These are phyloP conservation scores for Paraphoma chrysanthemicola DNA, from an alignment of 2,329 filamentous ascomycete genomes.

Conservation along the genomic window DNA sequence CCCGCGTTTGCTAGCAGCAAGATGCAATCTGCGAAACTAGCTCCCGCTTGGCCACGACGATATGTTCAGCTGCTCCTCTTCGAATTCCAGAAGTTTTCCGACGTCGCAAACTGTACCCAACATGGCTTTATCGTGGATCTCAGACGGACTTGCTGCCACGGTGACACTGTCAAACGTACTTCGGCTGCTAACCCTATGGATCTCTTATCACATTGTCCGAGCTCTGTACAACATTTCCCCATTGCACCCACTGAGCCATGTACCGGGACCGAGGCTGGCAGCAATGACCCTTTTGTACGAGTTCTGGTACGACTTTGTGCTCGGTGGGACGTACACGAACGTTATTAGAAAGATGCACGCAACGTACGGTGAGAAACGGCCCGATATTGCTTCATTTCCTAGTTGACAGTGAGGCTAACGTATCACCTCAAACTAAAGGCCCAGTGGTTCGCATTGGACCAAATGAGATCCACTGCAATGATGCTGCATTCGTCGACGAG, in stretches of 20 bases:
- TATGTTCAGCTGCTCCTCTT: neutral
- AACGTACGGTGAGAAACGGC: slow-evolving; percentile 9
- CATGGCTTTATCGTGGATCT: neutral
- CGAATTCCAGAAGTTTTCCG: neutral
- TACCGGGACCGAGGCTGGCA: slow-evolving; percentile 16
- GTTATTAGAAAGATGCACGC: slow-evolving; percentile 16
- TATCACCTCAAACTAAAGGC: neutral
- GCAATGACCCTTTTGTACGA: slow-evolving; percentile 14
- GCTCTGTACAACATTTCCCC: slow-evolving; percentile 13
- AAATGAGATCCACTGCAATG: slow-evolving; percentile 23
- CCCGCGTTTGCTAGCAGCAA: neutral
- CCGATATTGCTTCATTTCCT: neutral
- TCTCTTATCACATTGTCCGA: slow-evolving; percentile 5
- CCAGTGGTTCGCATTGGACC: slow-evolving; percentile 27
- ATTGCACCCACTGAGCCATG: slow-evolving; percentile 6
- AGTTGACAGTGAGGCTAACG: neutral
- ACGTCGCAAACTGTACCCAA: neutral
- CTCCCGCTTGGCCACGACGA: no score
- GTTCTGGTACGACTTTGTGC: slow-evolving; percentile 13
- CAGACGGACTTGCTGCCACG: neutral
- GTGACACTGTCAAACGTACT: neutral
- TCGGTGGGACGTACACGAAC: slow-evolving; percentile 4
- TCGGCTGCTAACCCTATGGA: slow-evolving; percentile 4
- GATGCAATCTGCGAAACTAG: neutral
- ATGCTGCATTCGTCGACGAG: slow-evolving; percentile 21